Conservation (phyloP, 257 asterid genomes). For the Lantana camara region DNA sequence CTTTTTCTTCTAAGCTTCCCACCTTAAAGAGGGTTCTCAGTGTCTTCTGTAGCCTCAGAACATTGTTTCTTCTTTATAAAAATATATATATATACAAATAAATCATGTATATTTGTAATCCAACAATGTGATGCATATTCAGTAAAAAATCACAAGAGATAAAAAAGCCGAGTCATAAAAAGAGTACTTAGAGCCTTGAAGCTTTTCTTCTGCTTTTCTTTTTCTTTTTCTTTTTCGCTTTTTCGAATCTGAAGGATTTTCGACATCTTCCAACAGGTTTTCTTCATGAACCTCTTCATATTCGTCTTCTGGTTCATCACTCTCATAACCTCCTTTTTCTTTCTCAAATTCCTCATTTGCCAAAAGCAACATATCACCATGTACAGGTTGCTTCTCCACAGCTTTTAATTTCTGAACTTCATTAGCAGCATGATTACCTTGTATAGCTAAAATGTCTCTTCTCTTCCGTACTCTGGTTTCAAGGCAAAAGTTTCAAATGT, state of each 20-base stretch:
- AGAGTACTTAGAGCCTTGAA: conserved; percentile 56
- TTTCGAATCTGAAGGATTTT: conserved; percentile 39
- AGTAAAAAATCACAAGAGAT: neutral
- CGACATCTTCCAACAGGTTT: conserved; percentile 34
- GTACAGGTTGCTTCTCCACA: conserved; percentile 47
- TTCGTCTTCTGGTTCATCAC: conserved; percentile 50
- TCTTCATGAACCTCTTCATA: conserved; percentile 37
- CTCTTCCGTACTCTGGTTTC: conserved; percentile 67
- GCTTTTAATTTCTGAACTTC: conserved; percentile 41
- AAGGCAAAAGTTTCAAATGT: conserved; percentile 14
- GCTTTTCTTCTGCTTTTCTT: conserved; percentile 67
- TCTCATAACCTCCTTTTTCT: conserved; percentile 63
- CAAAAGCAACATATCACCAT: conserved; percentile 56
- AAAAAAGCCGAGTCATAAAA: conserved; percentile 10
- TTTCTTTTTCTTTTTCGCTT: conserved; percentile 72
- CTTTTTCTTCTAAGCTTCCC: too few species aligned
- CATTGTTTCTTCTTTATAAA: too few species aligned
- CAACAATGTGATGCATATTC: neutral
- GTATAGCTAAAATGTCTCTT: conserved; percentile 39
- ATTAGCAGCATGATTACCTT: conserved; percentile 43
- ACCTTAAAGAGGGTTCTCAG: too few species aligned
- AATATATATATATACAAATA: too few species aligned
- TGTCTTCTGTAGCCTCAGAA: too few species aligned
- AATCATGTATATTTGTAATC: too few species aligned
- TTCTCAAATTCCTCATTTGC: conserved; percentile 74